Evolutionary conservation across 169 alveolate species (phyloP).

Genomic region (Plasmodium billcollinsi): DNA sequence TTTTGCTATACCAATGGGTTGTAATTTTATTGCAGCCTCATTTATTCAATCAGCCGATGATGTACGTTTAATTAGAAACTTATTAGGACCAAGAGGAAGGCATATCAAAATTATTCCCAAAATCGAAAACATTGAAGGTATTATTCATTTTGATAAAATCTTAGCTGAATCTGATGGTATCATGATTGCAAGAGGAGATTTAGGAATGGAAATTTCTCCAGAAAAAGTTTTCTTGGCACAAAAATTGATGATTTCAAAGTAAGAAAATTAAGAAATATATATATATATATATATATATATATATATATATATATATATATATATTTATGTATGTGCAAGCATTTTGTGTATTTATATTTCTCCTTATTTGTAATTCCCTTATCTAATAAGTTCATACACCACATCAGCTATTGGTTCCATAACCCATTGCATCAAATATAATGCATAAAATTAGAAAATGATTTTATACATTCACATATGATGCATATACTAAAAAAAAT

Average conservation of each 20-base stretch:
- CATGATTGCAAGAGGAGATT: constrained; percentile 99
- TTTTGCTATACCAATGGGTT: constrained; percentile 96
- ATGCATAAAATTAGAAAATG: background rate
- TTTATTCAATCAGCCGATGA: constrained; percentile 90
- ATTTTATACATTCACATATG: constrained; percentile 37
- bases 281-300: constrained; percentile 3
- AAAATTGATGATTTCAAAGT: constrained; percentile 96
- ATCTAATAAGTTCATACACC: no score
- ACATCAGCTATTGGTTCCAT: no score
- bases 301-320: background rate
- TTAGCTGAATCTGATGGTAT: constrained; percentile 97
- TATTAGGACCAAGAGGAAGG: constrained; percentile 91
- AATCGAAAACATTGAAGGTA: constrained; percentile 98
- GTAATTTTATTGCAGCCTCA: constrained; percentile 96
- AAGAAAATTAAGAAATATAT: background rate
- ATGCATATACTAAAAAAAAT: constrained; percentile 49
- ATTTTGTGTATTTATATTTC: constrained; percentile 18
- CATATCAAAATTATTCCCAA: constrained; percentile 97
- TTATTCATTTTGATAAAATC: constrained; percentile 95
- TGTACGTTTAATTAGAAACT: constrained; percentile 81
- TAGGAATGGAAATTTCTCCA: constrained; percentile 99
- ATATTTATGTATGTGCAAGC: background rate
- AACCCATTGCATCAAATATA: constrained; percentile 32
- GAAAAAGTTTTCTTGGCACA: constrained; percentile 98
- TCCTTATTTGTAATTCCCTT: background rate